Conservation (phyloP, 805 yeast species). For the Candida caryicola region DNA sequence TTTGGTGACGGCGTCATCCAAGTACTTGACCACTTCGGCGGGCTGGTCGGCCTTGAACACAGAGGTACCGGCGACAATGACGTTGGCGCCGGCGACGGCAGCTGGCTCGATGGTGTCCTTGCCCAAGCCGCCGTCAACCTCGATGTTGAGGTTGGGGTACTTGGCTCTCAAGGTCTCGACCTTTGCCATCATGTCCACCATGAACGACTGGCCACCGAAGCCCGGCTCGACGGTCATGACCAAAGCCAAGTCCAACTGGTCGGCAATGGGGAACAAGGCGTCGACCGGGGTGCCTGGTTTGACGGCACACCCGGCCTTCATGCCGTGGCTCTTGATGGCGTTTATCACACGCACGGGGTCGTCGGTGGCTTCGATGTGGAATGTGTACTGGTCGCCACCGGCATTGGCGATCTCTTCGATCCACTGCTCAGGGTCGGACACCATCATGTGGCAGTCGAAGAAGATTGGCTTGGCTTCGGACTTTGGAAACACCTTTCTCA, state of each 20-base stretch:
- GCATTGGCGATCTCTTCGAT: constrained; percentile 86
- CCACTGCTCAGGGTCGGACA: constrained; percentile 88
- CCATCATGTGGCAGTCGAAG: constrained; percentile 99
- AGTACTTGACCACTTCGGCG: constrained; percentile 61
- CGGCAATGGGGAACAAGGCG: constrained; percentile 71
- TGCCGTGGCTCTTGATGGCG: constrained; percentile 73
- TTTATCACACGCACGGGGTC: constrained; percentile 73
- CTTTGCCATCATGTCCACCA: constrained; percentile 95
- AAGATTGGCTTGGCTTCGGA: constrained; percentile 47
- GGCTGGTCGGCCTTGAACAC: constrained; percentile 87
- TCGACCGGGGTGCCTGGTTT: constrained; percentile 92
- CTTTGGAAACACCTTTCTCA: constrained; percentile 76
- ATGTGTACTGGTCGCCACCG: constrained; percentile 95
- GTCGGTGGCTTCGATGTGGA: constrained; percentile 90
- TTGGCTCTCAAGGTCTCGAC: constrained; percentile 70
- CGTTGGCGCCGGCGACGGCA: constrained; percentile 97
- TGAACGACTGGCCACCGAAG: constrained; percentile 96
- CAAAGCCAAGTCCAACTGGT: constrained; percentile 85
- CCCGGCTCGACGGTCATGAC: constrained; percentile 99
- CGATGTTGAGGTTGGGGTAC: constrained; percentile 80
- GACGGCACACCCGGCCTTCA: constrained; percentile 91
- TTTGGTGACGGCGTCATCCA: constrained; percentile 60
- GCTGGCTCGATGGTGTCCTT: constrained; percentile 80
- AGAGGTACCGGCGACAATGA: constrained; percentile 95
- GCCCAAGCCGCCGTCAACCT: constrained; percentile 96